Base-by-base conservation (phyloP, 208 protist genomes). In the Crithidia brevicula region DNA sequence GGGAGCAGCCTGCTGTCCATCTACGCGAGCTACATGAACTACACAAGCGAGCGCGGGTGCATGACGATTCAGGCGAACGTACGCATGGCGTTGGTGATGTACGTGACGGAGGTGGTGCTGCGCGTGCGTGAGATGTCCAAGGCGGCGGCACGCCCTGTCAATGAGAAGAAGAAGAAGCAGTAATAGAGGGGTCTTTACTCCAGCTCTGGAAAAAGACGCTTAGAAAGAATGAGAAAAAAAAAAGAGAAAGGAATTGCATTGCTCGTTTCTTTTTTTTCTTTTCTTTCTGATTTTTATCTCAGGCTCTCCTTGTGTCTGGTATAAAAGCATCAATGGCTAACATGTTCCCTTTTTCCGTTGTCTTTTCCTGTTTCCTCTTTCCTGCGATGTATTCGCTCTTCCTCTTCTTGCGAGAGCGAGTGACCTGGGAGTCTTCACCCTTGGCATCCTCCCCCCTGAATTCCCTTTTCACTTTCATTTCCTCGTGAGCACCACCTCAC, bases 21-120 rank as follows among this genome's bases (percentile, higher is more conserved):
- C 38, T 86, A 86, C 66, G 67, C 72, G 31, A 72, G 69, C 66
- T 77, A 77, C 67, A 72, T 76, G 75, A 82, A 81, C 75, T 80
- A 77, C 68, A 70, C 67, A 3, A 40, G 61, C 18, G 50, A 61
- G 54, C 50, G 49, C 16, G 81, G 81, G 22, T 87, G 82, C 69
- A 66, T 70, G 40, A 65, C 79, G 18, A 56, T 77, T 50, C 77
- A 77, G 57, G 82, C 82, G 11, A 86, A 83, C 38, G 64, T 72
- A 30, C 72, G 76, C 46, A 83, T 86, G 81, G 72, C 73, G 36
- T n/a, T 84, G 11, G 49, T 61, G 45, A 68, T 86, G 68, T 82
- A 81, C 61, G 42, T 84, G 3, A 59, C 63, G 22, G 67, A 63
- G 31, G 16, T 83, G 50, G 64, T 67, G 20, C 60, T 83, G 49